Evolutionary conservation across 1,284 basidiomycete genomes (phyloP), one percentile per base, ranked within the genome.

Genomic region (Erythrobasidium hasegawianum): DNA sequence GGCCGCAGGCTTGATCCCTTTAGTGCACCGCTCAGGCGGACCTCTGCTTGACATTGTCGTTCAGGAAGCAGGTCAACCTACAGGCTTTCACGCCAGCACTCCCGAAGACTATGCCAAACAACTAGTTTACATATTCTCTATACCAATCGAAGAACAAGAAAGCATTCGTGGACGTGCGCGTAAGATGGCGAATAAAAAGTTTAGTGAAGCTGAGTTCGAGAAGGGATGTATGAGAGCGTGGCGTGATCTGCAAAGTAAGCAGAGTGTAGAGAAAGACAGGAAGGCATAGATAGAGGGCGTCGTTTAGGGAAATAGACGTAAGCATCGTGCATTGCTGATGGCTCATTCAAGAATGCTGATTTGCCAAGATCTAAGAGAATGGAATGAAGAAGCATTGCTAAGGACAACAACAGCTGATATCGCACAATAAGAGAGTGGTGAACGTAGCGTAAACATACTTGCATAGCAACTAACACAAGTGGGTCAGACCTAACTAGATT

Each of bases 1-100:
- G 92, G 91, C 93, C 1, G 90, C 95, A 0, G 95, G 95, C 0
- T 83, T 95, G 1, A 89, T 98, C 18, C 91, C 95, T 0, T 83
- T 98, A 2, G 86, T 88, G 0, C 94, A 99, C 75, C 89, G 89
- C 0, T 96, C 92, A 0, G 95, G 90, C 0, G 95, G 96, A 0
- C 96, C 95, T 0, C 76, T 94, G 33, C 82, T 87, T 59, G 95
- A 98, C 76, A 97, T 98, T 67, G 86, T 96, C 38, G 85, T 92
- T 0, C 61, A 64, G 1, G 27, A 22, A 57, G 78, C 87, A 20
- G 85, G 84, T 11, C 76, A 85, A 72, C 80, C 79, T 8, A 92
- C 90, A 57, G 89, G 93, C 18, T 95, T 85, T 77, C 94, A 96
- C 75, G 94, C 92, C 0, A 83, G 80, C 0, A 81, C 83, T 1